Evolutionary conservation across 192 early-diverging fungal species (phyloP), one percentile per base, ranked within the genome.

Genomic region (Coemansia sp.): DNA sequence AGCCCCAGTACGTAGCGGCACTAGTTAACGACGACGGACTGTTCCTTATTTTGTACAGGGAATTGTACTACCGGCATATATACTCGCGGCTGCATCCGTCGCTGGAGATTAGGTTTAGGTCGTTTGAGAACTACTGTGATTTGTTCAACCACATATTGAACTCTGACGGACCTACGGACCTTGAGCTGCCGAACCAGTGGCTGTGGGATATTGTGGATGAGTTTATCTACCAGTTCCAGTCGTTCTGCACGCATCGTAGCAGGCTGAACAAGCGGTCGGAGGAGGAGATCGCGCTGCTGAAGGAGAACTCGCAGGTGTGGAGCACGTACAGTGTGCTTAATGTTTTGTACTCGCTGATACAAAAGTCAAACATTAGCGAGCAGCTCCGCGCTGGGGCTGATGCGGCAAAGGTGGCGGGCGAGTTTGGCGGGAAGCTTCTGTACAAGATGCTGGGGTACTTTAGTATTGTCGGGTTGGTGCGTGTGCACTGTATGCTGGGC

Each of bases 171-270:
- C 95, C 95, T 27, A 87, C 93, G 47, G 89, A 91, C 53, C 84
- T 98, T 62, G 96, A 98, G 84, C 87, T 98, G 62, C 96, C 96
- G 27, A 97, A 95, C 86, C 95, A 96, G 83, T 98, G 96, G 96
- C 84, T 98, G 43, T 98, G 95, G 95, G 96, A 98, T 83, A 97
- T 98, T 75, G 95, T 98, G 67, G 96, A 98, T 70, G 96, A 98
- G 84, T 98, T 98, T 82, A 97, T 98, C 72, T 98, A 95, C 84
- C 96, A 98, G 85, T 98, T 96, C 89, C 96, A 98, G 86, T 89
- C 94, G 62, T 98, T 96, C 86, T 92, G 93, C 85, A 91, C 93
- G 67, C 96, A 94, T 87, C 90, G 95, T 61, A 94, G 91, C 84
- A 90, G 93, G 55, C 78, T 91, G 55, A 86, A 88, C 76, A 92